Conservation (phyloP, 1,139 yeast species). For the Zygoascus hellenicus region DNA sequence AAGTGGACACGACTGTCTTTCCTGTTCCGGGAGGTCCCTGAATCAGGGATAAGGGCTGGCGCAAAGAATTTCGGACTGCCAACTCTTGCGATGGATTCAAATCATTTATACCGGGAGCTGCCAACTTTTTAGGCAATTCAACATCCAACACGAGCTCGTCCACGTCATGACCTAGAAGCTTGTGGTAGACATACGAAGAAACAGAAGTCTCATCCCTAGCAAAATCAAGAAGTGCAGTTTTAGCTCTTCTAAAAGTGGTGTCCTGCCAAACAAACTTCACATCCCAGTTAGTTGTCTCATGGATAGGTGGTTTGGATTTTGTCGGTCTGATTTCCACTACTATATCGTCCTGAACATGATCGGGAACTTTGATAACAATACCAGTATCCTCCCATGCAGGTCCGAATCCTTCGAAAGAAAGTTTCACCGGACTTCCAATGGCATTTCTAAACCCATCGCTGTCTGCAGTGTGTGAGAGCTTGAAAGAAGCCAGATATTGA, state of each 20-base stretch:
- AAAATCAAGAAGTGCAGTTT: constrained; percentile 62
- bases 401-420: constrained; percentile 39
- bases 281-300: constrained; percentile 61
- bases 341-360: constrained; percentile 60
- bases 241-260: constrained; percentile 78
- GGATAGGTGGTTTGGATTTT: constrained; percentile 48
- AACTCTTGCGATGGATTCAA: constrained; percentile 72
- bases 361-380: constrained; percentile 65
- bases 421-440: constrained; percentile 75
- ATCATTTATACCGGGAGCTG: constrained; percentile 62
- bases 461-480: constrained; percentile 57
- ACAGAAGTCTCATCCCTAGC: constrained; percentile 70
- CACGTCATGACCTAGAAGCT: constrained; percentile 76
- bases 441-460: constrained; percentile 65
- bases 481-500: constrained; percentile 63
- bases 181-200: constrained; percentile 72
- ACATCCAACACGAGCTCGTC: constrained; percentile 20
- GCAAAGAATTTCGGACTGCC: constrained; percentile 69
- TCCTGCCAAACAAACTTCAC: constrained; percentile 93
- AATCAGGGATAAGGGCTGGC: constrained; percentile 73
- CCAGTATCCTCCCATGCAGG: constrained; percentile 69
- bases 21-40: constrained; percentile 99
- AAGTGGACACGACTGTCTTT: constrained; percentile 89
- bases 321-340: constrained; percentile 54
- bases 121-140: constrained; percentile 51